These are phyloP conservation scores for Tulasnella sp. DNA, from an alignment of 768 basidiomycete genomes.

Conservation along the genomic window DNA sequence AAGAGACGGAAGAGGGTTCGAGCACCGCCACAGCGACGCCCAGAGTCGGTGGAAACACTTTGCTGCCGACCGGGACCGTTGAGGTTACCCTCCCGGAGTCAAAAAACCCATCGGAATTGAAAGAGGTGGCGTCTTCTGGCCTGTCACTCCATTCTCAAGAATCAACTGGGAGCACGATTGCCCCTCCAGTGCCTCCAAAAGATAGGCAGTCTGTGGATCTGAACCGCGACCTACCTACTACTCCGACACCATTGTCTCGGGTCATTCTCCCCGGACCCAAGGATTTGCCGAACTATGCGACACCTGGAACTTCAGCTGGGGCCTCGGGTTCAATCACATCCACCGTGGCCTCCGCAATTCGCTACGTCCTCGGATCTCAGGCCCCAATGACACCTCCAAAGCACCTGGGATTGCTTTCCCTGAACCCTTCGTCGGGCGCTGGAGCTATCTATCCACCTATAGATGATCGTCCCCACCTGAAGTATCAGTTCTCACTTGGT, in stretches of 20 bases:
- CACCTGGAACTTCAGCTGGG: not conserved
- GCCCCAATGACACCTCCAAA: conserved; percentile 31
- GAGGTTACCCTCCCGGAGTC: not conserved
- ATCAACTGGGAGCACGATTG: conserved; percentile 1
- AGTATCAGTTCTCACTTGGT: conserved; percentile 72
- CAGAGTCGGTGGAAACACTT: not conserved
- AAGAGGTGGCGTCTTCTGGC: not conserved
- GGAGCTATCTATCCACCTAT: conserved; percentile 32
- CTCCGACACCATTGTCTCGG: not conserved
- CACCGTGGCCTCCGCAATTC: conserved; percentile 43
- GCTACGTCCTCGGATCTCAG: conserved; percentile 43
- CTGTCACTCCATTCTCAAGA: conserved; percentile 1
- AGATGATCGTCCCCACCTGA: conserved; percentile 72
- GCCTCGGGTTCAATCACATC: not conserved
- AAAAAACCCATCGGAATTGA: not conserved
- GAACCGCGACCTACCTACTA: not conserved
- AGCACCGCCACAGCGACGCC: not conserved
- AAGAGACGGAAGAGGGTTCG: conserved; percentile 1
- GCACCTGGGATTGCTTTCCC: conserved; percentile 41
- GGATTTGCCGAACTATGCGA: not conserved
- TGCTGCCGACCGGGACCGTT: not conserved
- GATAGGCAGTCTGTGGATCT: not conserved
- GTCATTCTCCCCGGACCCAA: not conserved
- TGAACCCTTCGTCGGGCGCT: conserved; percentile 5
- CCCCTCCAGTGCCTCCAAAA: conserved; percentile 16